Base-by-base conservation (phyloP, 2,329 filamentous ascomycete species). In the Neonectria neomacrospora region DNA sequence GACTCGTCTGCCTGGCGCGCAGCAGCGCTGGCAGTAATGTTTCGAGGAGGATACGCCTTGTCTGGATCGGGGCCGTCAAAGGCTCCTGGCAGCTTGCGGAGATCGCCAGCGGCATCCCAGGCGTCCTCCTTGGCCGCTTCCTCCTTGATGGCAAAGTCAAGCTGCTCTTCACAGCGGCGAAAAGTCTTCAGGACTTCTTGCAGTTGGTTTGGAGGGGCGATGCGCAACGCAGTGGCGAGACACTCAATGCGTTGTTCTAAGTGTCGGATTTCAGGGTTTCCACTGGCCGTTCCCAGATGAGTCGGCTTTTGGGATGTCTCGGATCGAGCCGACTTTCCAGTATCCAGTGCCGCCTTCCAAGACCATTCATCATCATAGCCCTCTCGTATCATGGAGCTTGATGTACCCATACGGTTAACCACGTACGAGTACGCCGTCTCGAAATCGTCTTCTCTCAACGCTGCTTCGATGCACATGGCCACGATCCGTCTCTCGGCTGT, bases 401-500 rank as follows among this genome's bases (percentile, higher is more conserved):
- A 64, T 10, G 72, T 63, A 8, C 83, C 82, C 0, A 96, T 82
- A 22, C 90, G 87, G 73, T 89, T 93, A 50, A 93, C 86, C 2
- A 94, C 90, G 73, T 92, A 95, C 0, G 91, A 94, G 75, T 95
- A 96, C 11, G 92, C 92, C 0, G 92, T 96, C 74, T 96, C 93
- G 65, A 96, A 96, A 74, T 89, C 93, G 66, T 94, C 89, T 73
- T 94, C 91, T 10, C 84, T 83, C 1, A 96, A 82, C 12, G 92
- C 91, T 14, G 91, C 89, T 74, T 93, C 89, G 42, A 95, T 88
- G 67, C 92, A 93, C 90, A 95, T 93, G 62, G 91, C 90, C 6
- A 89, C 90, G 54, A 96, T 88, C 30, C 92, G 86, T 51, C 86
- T 87, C 73, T 90, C 88, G 4, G 87, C 85, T 39, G 81, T 73